Evolutionary conservation across 208 protist species (phyloP).

Genomic region (Acanthamoeba sp.): DNA sequence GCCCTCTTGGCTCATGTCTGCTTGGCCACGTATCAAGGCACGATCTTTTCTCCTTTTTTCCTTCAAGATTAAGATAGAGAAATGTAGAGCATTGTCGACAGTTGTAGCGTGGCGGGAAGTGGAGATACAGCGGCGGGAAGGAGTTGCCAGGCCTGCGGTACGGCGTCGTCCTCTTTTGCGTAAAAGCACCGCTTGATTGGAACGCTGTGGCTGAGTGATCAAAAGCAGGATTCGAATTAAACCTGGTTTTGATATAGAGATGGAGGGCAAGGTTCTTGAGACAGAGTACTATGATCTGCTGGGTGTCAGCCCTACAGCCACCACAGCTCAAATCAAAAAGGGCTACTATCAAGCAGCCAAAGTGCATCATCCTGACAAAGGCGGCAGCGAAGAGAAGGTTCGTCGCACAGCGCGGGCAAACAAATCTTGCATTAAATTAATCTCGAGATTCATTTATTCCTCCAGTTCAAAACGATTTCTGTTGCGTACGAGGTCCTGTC

Average conservation of each 20-base stretch:
- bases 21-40: too few relatives aligned
- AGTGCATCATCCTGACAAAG: conserved; percentile 71
- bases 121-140: too few relatives aligned
- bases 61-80: too few relatives aligned
- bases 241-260: neutral
- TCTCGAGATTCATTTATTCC: neutral
- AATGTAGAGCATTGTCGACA: too few relatives aligned
- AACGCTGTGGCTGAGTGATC: neutral
- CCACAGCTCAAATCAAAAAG: conserved; percentile 66
- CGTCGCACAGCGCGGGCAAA: neutral
- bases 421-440: neutral
- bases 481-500: conserved; percentile 69
- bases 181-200: too few relatives aligned
- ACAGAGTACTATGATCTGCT: conserved; percentile 73
- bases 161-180: neutral
- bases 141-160: too few relatives aligned
- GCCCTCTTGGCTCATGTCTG: too few relatives aligned
- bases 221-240: neutral
- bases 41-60: too few relatives aligned
- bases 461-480: conserved; percentile 67
- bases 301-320: conserved; percentile 39
- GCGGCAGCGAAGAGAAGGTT: conserved; percentile 70
- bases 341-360: conserved; percentile 62
- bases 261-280: conserved; percentile 70
- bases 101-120: too few relatives aligned